Base-by-base conservation (phyloP, 805 yeast species). In the Wickerhamomyces queroliae region DNA sequence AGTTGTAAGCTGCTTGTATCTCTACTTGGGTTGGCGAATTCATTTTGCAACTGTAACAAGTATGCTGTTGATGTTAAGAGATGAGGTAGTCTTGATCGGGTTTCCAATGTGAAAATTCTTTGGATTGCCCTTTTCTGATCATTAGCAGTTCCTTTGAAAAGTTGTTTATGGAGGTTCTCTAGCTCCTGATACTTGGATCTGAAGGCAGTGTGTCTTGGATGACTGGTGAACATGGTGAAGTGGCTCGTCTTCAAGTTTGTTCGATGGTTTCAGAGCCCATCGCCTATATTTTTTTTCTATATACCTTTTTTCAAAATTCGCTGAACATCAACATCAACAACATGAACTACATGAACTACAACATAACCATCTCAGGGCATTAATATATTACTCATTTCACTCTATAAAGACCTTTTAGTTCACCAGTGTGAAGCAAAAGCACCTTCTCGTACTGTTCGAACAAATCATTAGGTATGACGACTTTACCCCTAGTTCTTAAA, bases 61-160 rank as follows among this genome's bases (percentile, higher is more conserved):
- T 73, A 61, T 0, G 80, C 69, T 0, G 95, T 85, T 31, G 78
- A 60, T 48, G 82, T 90, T 26, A 86, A 67, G 0, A 82, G 80
- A 55, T 82, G 93, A 1, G 93, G 90, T n/a, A 84, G 48, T 49
- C 63, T 70, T 15, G 59, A 52, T 52, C 84, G 66, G 2, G 83
- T 67, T 27, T 63, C 60, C 48, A 74, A 73, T 1, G 80, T 74
- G 37, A 69, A 62, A 5, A 80, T 80, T 46, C 63, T 67, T 37
- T 66, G 64, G 6, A 81, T 56, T 0, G 82, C 89, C 36, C 73
- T 51, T 7, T 6, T 30, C 12, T 19, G 33, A 9, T 3, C 22
- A 5, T 30, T 8, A 5, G 22, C 3, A 11, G 3, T 5, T 4
- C 22, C 10, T 7, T 19, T 5, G 22, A 30, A 30, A 3, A 30